A percentile compares a stretch with the other conserved stretches of the same genome.
phyloP scores from a whole-genome alignment of 345 rosid genomes.

The Euclidium syriacum region DNA sequence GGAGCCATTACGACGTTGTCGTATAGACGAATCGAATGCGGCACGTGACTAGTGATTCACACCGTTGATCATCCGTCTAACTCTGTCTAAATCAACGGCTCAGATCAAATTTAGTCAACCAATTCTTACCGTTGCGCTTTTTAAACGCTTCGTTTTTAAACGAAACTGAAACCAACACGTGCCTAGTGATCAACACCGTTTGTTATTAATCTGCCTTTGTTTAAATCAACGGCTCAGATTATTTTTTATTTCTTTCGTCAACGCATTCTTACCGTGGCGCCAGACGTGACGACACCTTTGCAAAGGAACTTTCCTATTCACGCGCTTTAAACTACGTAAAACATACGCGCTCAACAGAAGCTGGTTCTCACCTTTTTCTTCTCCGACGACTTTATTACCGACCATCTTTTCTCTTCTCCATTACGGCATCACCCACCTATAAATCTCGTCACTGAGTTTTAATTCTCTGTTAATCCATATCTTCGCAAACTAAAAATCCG shows the following conservation, averaged over 20 bases:
- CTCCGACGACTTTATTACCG: constrained; percentile 12
- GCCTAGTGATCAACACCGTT: constrained; percentile 9
- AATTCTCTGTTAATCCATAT: neutral
- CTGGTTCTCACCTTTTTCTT: neutral
- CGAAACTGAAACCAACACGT: too few relatives aligned
- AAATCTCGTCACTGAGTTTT: constrained; percentile 5
- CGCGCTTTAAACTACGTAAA: constrained; percentile 5
- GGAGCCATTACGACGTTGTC: too few relatives aligned
- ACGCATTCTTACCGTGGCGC: constrained; percentile 22
- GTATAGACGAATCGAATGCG: too few relatives aligned
- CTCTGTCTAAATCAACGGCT: too few relatives aligned
- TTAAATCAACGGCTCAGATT: constrained; percentile 5
- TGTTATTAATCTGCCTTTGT: neutral
- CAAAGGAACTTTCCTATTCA: neutral
- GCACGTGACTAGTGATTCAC: too few relatives aligned
- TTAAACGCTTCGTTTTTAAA: too few relatives aligned
- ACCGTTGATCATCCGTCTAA: too few relatives aligned
- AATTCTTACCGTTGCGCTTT: too few relatives aligned
- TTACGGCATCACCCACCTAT: constrained; percentile 21
- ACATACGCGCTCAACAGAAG: constrained; percentile 14
- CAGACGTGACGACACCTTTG: constrained; percentile 18
- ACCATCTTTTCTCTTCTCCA: constrained; percentile 20
- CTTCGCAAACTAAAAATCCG: neutral
- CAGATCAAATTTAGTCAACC: too few relatives aligned
- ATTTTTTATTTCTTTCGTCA: neutral